Base-by-base conservation (phyloP, 192 early-diverging fungal genomes). In the Coemansia sp. region DNA sequence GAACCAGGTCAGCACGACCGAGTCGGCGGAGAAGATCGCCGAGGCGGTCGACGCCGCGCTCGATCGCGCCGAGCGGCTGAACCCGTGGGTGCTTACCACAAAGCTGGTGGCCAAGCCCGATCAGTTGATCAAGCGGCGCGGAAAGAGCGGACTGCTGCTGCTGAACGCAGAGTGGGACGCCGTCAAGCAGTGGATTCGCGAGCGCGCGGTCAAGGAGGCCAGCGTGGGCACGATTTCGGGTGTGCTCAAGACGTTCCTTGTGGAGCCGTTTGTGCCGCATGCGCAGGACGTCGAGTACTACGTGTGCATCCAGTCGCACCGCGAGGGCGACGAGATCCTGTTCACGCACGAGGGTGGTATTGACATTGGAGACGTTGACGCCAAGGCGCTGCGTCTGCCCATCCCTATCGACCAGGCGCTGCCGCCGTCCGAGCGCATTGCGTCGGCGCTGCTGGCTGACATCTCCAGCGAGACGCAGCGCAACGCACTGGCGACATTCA, bases 281-380 rank as follows among this genome's bases (percentile, higher is more conserved):
- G 85, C 92, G 34, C 82, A 85, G 64, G 87, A 93, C 71, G 91
- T 91, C 47, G 97, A 98, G 84, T 96, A 94, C 85, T 98, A 97
- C 78, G 86, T 97, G 54, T 93, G 91, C 83, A 96, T 98, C 83
- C 95, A 97, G 84, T 92, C 92, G 55, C 87, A 88, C 57, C 92
- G 96, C 69, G 89, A 97, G 40, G 97, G 97, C 57, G 95, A 98
- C 83, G 86, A 90, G 74, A 95, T 98, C 55, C 87, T 94, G 62
- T 98, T 97, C 75, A 97, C 96, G 38, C 94, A 96, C 82, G 94
- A 98, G 83, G 97, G 97, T 70, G 97, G 97, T 60, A 91, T 98
- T 42, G 97, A 98, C 64, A 87, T 98, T 49, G 97, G 97, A 74
- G 97, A 98, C 82, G 97, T 98, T 20, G 97, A 97, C 69, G 92